phyloP scores from a whole-genome alignment of 208 protist genomes.

The Wallacemonas sp. region DNA sequence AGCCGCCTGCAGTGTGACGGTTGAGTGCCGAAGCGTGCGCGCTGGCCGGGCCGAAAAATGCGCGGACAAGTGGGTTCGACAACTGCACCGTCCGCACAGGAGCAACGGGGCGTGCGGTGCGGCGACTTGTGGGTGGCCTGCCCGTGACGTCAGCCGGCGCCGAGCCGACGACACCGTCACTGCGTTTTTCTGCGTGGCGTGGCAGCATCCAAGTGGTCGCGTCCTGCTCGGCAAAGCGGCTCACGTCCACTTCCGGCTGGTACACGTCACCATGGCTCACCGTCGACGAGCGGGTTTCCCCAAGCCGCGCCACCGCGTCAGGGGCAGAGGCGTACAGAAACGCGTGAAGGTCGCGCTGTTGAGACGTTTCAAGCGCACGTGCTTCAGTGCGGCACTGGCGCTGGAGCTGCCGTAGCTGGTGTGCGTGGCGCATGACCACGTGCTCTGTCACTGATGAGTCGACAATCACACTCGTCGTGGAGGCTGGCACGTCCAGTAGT shows the following conservation, averaged over 20 bases:
- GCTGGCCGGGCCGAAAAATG: neutral
- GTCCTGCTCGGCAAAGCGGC: constrained; percentile 27
- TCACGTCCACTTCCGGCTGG: constrained; percentile 34
- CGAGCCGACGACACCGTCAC: neutral
- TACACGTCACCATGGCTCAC: neutral
- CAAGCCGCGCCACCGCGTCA: constrained; percentile 40
- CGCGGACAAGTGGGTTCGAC: constrained; percentile 33
- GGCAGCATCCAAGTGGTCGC: neutral
- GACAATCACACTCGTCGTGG: constrained; percentile 62
- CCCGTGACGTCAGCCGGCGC: neutral
- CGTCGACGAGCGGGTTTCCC: neutral
- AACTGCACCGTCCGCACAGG: constrained; percentile 56
- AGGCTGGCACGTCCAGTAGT: constrained; percentile 54
- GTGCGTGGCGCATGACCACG: constrained; percentile 61
- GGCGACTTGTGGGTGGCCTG: constrained; percentile 10
- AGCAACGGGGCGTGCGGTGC: constrained; percentile 4
- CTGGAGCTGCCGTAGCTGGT: constrained; percentile 49
- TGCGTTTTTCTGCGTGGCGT: constrained; percentile 1
- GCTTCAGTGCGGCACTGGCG: constrained; percentile 16
- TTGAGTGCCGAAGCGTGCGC: neutral
- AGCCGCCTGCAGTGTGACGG: neutral
- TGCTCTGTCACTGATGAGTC: constrained; percentile 51
- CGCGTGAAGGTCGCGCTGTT: constrained; percentile 35
- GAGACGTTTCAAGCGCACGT: constrained; percentile 27
- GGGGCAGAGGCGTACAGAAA: constrained; percentile 57